These are phyloP conservation scores for Ustilago bromivora DNA, from an alignment of 1,284 basidiomycete genomes.

Conservation along the genomic window DNA sequence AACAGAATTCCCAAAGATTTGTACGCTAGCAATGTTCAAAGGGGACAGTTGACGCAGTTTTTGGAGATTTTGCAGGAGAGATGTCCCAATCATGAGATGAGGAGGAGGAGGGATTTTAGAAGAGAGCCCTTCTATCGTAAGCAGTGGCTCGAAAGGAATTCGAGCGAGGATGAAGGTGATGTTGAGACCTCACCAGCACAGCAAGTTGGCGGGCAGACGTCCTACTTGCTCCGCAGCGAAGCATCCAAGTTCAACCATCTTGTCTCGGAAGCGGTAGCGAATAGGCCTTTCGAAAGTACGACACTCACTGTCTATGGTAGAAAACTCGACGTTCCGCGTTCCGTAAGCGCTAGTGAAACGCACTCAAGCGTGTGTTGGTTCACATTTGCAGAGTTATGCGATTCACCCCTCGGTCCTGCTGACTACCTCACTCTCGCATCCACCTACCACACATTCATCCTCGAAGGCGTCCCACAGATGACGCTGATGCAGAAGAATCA, in stretches of 20 bases:
- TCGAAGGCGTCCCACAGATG: conserved; percentile 76
- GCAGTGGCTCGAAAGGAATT: conserved; percentile 44
- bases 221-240: conserved; percentile 55
- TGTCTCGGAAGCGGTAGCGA: conserved; percentile 22
- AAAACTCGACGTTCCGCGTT: conserved; percentile 73
- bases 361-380: conserved; percentile 73
- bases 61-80: conserved; percentile 76
- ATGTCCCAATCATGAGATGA: conserved; percentile 76
- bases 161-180: background rate
- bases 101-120: conserved; percentile 69
- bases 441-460: conserved; percentile 75
- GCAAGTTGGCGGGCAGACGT: conserved; percentile 7
- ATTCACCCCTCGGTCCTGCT: conserved; percentile 77
- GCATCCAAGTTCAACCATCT: conserved; percentile 36
- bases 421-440: conserved; percentile 79
- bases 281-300: conserved; percentile 14
- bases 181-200: background rate
- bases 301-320: conserved; percentile 73
- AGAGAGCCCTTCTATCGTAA: conserved; percentile 68
- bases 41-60: conserved; percentile 74
- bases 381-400: conserved; percentile 77
- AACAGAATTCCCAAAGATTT: conserved; percentile 79
- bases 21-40: conserved; percentile 79
- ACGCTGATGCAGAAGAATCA: conserved; percentile 77
- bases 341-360: conserved; percentile 48